Conservation (phyloP, 352 stramenopile species). For the Phytopythium vexans region DNA sequence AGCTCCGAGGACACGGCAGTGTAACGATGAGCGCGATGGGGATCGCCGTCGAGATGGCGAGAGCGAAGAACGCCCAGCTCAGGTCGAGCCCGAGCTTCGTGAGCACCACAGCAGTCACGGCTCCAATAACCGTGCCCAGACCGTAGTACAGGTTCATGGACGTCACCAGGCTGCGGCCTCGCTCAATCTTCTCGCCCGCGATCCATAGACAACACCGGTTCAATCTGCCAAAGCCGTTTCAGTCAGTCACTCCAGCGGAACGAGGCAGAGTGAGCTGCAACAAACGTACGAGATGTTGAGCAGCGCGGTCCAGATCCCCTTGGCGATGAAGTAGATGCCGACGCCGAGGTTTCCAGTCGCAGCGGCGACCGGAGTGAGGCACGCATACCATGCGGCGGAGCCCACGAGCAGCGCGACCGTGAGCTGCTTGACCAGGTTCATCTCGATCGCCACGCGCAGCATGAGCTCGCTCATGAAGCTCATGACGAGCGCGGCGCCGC, state of each 20-base stretch:
- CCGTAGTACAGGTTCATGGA: slow-evolving; percentile 74
- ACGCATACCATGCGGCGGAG: slow-evolving; percentile 66
- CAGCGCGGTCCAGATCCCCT: slow-evolving; percentile 69
- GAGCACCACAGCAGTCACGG: slow-evolving; percentile 44
- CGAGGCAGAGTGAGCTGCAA: slow-evolving; percentile 1
- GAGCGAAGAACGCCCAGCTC: slow-evolving; percentile 52
- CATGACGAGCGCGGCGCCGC: slow-evolving; percentile 66
- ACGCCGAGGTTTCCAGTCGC: slow-evolving; percentile 62
- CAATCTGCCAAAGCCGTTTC: slow-evolving; percentile 21
- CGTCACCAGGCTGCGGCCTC: slow-evolving; percentile 68
- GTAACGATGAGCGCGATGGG: slow-evolving; percentile 38
- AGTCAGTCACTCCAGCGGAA: not conserved
- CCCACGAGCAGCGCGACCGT: slow-evolving; percentile 53
- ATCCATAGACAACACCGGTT: slow-evolving; percentile 73
- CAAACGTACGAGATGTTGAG: slow-evolving; percentile 69
- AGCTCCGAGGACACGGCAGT: slow-evolving; percentile 34
- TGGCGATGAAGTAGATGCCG: slow-evolving; percentile 69
- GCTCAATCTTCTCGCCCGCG: slow-evolving; percentile 60
- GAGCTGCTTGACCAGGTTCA: slow-evolving; percentile 69
- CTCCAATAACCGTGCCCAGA: slow-evolving; percentile 54
- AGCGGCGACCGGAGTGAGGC: slow-evolving; percentile 51
- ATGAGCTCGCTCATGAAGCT: slow-evolving; percentile 80
- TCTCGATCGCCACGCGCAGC: slow-evolving; percentile 63
- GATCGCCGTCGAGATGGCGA: slow-evolving; percentile 42
- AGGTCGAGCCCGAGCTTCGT: slow-evolving; percentile 47